Evolutionary conservation across 148 eudicot genomes (phyloP), one percentile per base, ranked within the genome.

Genomic region (Drosera capensis): DNA sequence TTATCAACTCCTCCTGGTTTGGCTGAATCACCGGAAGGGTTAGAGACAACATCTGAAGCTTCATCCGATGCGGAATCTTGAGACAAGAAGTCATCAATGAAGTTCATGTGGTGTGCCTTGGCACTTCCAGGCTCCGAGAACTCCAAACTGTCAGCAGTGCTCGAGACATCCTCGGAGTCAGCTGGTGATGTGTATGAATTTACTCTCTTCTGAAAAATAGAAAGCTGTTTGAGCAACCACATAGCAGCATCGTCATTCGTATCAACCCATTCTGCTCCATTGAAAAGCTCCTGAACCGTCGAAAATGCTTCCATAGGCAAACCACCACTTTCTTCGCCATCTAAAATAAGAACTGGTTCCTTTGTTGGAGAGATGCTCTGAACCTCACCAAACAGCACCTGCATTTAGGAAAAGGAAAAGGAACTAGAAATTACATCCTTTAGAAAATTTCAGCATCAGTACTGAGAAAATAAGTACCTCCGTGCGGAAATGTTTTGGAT

Each of bases 281-380:
- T 76, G 59, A 92, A 92, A 52, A 92, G 78, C 68, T 92, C 99
- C 62, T 85, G 94, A 50, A 85, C 99, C 71, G 74, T 74, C 31
- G 95, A 85, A 68, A 92, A 92, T 28, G 99, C 99, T 76, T 92
- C 99, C 46, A 92, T 80, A 46, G 99, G 99, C 70, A 92, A 63
- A 20, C 99, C 99, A 44, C 94, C 99, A 67, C 63, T 76, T 56
- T 85, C 99, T 49, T 78, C 95, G 42, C 93, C 88, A 49, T 79
- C 76, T 52, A 92, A 65, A 30, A 81, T 68, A 20, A 86, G 24
- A 16, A 86, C 74, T 48, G 80, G 82, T 45, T 73, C 63, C 75
- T 67, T 85, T 34, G 64, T 50, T 5, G 95, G 82, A 59, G 86
- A 78, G 44, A 75, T 57, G 66, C 60, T 74, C 60, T 92, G 95